phyloP scores from a whole-genome alignment of 805 yeast species.

The Dipodascopsis uninucleata region DNA sequence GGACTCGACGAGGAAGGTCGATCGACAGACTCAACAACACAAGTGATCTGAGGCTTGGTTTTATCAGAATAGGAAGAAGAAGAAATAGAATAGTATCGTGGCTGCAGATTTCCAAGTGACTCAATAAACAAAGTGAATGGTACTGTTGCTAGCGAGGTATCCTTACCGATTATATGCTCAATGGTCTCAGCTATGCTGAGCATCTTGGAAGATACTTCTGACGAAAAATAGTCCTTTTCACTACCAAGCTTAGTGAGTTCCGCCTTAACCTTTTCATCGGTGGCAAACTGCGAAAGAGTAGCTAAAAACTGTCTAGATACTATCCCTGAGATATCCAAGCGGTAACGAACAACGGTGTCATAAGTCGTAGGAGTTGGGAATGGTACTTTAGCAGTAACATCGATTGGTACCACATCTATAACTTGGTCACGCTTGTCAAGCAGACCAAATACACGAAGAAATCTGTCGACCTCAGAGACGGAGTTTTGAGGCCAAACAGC shows the following conservation, averaged over 20 bases:
- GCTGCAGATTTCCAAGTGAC: slow-evolving; percentile 74
- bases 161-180: slow-evolving; percentile 55
- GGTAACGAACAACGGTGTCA: slow-evolving; percentile 79
- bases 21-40: slow-evolving; percentile 69
- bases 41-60: slow-evolving; percentile 74
- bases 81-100: slow-evolving; percentile 94
- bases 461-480: slow-evolving; percentile 63
- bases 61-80: slow-evolving; percentile 80
- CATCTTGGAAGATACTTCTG: slow-evolving; percentile 56
- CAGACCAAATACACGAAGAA: slow-evolving; percentile 62
- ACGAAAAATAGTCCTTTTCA: slow-evolving; percentile 66
- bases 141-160: slow-evolving; percentile 64
- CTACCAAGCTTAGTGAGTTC: slow-evolving; percentile 52
- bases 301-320: slow-evolving; percentile 83
- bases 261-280: slow-evolving; percentile 53
- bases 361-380: slow-evolving; percentile 69
- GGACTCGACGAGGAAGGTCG: slow-evolving; percentile 37
- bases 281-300: slow-evolving; percentile 77
- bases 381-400: slow-evolving; percentile 45
- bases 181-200: slow-evolving; percentile 76
- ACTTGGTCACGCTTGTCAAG: slow-evolving; percentile 50
- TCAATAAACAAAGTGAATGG: slow-evolving; percentile 86
- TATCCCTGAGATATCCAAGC: slow-evolving; percentile 87
- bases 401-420: slow-evolving; percentile 64
- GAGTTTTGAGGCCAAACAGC: slow-evolving; percentile 94